A percentile compares a stretch with the other conserved stretches of the same genome.
Conservation (phyloP, 176 grass and related monocot genomes). For the Aegilops speltoides region DNA sequence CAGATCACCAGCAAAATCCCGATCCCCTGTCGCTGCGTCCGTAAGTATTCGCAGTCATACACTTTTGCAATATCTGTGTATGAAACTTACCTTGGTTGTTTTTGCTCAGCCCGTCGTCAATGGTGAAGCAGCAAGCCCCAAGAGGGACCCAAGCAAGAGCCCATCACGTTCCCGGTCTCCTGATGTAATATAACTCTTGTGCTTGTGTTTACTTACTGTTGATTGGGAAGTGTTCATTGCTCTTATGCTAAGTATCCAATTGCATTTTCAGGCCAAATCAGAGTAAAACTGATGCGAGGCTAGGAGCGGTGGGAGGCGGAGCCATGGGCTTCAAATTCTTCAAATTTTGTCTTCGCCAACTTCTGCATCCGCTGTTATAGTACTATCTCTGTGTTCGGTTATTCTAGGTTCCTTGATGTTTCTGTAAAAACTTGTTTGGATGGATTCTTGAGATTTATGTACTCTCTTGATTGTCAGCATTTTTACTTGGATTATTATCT, state of each 20-base stretch:
- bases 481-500: background rate
- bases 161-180: slow-evolving; percentile 34
- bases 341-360: background rate
- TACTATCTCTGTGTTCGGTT: background rate
- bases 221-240: background rate
- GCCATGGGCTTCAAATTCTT: background rate
- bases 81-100: background rate
- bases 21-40: slow-evolving; percentile 21
- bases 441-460: slow-evolving; percentile 10
- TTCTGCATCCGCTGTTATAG: background rate
- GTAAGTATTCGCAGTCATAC: slow-evolving; percentile 31
- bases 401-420: background rate
- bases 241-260: background rate
- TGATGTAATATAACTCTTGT: slow-evolving; percentile 22
- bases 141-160: slow-evolving; percentile 36
- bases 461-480: background rate
- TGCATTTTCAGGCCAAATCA: slow-evolving; percentile 31
- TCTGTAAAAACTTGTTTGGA: slow-evolving; percentile 5
- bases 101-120: slow-evolving; percentile 26
- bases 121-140: slow-evolving; percentile 33
- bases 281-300: background rate
- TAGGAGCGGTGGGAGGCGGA: background rate
- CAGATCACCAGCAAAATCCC: slow-evolving; percentile 57
- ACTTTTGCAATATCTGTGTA: background rate
- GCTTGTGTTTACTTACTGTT: background rate